Evolutionary conservation across 768 basidiomycete genomes (phyloP), one percentile per base, ranked within the genome.

Genomic region (Coprinopsis strossmayeri): DNA sequence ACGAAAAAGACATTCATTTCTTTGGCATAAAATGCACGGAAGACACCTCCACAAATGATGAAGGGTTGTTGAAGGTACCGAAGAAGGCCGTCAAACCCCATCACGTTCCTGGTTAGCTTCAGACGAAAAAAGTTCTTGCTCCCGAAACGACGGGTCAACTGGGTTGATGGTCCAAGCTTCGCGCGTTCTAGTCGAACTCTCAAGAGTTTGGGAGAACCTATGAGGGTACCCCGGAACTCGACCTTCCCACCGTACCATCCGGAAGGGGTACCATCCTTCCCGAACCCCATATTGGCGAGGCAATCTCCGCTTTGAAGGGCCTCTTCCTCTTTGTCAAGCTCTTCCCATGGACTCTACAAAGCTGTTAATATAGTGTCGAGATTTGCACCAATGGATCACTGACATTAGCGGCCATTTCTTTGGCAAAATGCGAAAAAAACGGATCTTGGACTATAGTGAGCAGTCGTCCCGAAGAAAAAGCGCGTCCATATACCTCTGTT

Each of bases 231-330:
- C 0, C 66, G 55, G 54, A 84, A 84, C 3, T 76, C 66, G 0
- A 84, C 69, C 54, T 76, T 74, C 0, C 84, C 84, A 1, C 80
- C 83, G 51, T 79, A 82, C 75, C 77, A 82, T 3, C 61, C 64
- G 3, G 67, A 59, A 21, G 60, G 53, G 18, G 64, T 58, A 10
- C 59, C 54, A 18, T 69, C 64, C 43, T 70, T 65, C 13, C 57
- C 54, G 53, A 64, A 64, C 1, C 79, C 81, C 3, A 82, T 58
- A 13, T 70, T 73, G 2, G 67, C 67, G 13, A 57, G 61, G 0
- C 60, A 56, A 46, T 71, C 53, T 5, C 28, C 43, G 4, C 61
- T 45, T 0, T 21, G 20, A 3, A 81, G 61, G 3, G 64, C 63
- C 1, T 59, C 53, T 28, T 77, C 72, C 56, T 87, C 84, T 2